Evolutionary conservation across 2,329 filamentous ascomycete species (phyloP), one percentile per base, ranked within the genome.

Genomic region (Alternaria triticina): DNA sequence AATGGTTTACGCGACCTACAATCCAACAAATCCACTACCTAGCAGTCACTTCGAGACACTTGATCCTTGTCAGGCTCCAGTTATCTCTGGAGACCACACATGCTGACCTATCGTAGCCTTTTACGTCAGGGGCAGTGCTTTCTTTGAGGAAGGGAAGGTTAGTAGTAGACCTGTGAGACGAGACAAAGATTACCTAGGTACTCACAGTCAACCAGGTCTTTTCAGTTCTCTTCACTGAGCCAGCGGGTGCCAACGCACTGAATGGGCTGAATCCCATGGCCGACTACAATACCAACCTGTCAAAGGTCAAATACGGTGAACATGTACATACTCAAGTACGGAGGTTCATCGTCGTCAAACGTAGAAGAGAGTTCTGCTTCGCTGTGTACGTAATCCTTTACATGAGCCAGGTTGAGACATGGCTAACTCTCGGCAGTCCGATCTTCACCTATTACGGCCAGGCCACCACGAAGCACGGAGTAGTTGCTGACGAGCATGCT

Each of bases 291-390:
- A 50, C 27, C n/a, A 51, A 22, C 6, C 25, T 68, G 3, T 62
- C 61, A 3, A 15, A 25, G 17, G 60, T 66, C 1, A 51, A 17
- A 10, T 68, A 51, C 28, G 13, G 28, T 4, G 56, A 68, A 40
- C 6, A 10, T 1, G 70, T 64, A 3, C 57, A 58, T 44, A 65
- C 59, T 3, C 50, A 70, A 5, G 59, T 70, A 6, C 67, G 70
- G 0, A 62, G 70, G 0, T 72, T 72, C 36, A 59, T 71, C 12
- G 61, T 70, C 3, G 52, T 64, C 0, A 51, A 50, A 11, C 40
- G 46, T 1, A 65, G 20, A 49, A 23, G 50, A 13, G 70, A 25
- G 12, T 72, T 65, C 25, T 70, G 62, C 49, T 69, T 56, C 33
- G 69, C 67, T 6, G 46, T 50, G 46, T 49, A 28, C 5, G 46